Evolutionary conservation across 2,329 filamentous ascomycete genomes (phyloP), one percentile per base, ranked within the genome.

Genomic region (Calycina marina): DNA sequence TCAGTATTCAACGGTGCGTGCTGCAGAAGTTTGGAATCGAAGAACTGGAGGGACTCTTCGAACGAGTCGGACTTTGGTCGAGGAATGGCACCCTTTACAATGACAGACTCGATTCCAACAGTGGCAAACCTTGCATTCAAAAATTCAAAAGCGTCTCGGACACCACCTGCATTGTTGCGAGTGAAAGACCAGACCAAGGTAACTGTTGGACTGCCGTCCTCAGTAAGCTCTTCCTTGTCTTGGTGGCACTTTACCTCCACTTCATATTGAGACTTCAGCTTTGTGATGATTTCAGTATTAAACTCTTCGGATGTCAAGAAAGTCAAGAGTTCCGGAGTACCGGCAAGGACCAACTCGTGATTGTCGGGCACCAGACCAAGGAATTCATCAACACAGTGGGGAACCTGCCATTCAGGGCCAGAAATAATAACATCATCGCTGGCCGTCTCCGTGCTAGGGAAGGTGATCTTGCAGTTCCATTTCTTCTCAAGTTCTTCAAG

Each of bases 381-480:
- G 47, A 98, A 88, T 51, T 90, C 85, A 55, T 98, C 90, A 30
- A 94, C 85, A 47, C 88, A 93, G 54, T 93, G 81, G 40, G 90
- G 88, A 20, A 98, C 88, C 65, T 96, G 90, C 70, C 92, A 98
- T 61, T 96, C 88, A 30, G 90, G 90, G 4, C 90, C 90, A 40
- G 85, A 93, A 37, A 98, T 85, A 12, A 80, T 92, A 32, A 98
- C 85, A 51, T 92, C 80, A 51, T 98, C 90, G 54, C 88, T 96
- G 14, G 90, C 90, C 58, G 92, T 81, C 56, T 98, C 90, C 6
- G 90, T 96, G 59, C 86, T 93, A 5, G 90, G 90, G 54, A 98
- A 98, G 46, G 85, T 82, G 51, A 98, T 92, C 64, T 96, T 96
- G 75, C 90, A 98, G 57, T 96, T 96, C 79, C 86, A 96, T 60